A percentile compares a stretch with the other conserved stretches of the same genome.
These are phyloP conservation scores for Phalaenopsis equestris DNA, from an alignment of 106 monocot genomes.

Conservation along the genomic window DNA sequence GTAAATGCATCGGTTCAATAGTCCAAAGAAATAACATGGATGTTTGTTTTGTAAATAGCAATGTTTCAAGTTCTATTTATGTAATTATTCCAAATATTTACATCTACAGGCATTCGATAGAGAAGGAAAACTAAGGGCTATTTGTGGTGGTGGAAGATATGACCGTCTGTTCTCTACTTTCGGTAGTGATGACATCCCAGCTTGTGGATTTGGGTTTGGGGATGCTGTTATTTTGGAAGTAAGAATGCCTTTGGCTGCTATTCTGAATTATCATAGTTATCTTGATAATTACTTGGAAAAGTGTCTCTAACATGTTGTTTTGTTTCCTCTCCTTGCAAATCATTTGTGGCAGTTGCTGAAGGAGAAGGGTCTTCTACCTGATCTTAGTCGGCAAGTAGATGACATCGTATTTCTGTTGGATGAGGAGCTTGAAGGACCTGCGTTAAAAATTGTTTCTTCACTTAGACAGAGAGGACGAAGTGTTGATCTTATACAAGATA, in stretches of 20 bases:
- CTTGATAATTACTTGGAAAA: too few species aligned
- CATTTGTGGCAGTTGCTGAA: conserved; percentile 60
- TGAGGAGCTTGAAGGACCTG: conserved; percentile 74
- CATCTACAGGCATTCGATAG: conserved; percentile 84
- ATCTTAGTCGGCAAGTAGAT: conserved; percentile 69
- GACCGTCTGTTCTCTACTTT: conserved; percentile 81
- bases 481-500: conserved; percentile 93
- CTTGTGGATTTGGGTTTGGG: conserved; percentile 98
- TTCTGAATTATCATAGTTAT: neutral
- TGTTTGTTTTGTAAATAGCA: too few species aligned
- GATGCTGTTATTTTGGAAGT: conserved; percentile 99
- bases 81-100: neutral
- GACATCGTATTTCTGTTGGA: conserved; percentile 86
- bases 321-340: neutral
- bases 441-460: conserved; percentile 68
- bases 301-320: neutral
- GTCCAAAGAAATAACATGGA: too few species aligned
- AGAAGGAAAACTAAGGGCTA: conserved; percentile 88
- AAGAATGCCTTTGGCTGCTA: conserved; percentile 14
- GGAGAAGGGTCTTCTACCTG: conserved; percentile 83
- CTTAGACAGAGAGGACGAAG: conserved; percentile 67
- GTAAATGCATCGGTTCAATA: too few species aligned
- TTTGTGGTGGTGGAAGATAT: conserved; percentile 98
- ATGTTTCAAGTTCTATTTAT: too few species aligned
- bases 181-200: conserved; percentile 81